A percentile compares a stretch with the other conserved stretches of the same genome.
phyloP scores from a whole-genome alignment of 768 basidiomycete genomes.

The Tricholoma sp. region DNA sequence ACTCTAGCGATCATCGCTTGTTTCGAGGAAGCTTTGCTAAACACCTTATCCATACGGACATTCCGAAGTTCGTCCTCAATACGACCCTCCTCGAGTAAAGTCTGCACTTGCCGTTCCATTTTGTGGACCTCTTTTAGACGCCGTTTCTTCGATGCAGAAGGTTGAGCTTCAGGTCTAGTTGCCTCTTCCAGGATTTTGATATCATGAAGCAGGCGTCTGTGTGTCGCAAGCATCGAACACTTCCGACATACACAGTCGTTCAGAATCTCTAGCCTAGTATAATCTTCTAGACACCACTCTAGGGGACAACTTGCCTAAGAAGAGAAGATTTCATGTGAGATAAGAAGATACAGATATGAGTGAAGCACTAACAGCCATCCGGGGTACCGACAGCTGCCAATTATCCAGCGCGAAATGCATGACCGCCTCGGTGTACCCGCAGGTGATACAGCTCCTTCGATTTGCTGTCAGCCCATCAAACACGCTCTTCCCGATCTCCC shows the following conservation, averaged over 20 bases:
- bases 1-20: slow-evolving; percentile 91
- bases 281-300: slow-evolving; percentile 83
- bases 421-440: slow-evolving; percentile 92
- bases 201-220: slow-evolving; percentile 57
- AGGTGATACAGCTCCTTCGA: slow-evolving; percentile 78
- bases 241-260: slow-evolving; percentile 91
- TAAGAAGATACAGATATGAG: not conserved
- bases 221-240: slow-evolving; percentile 82
- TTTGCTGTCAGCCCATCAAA: slow-evolving; percentile 93
- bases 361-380: slow-evolving; percentile 45
- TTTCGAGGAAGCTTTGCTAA: slow-evolving; percentile 74
- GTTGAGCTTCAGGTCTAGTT: slow-evolving; percentile 32
- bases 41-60: slow-evolving; percentile 71
- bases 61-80: slow-evolving; percentile 84
- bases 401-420: slow-evolving; percentile 89
- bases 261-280: slow-evolving; percentile 83
- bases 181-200: slow-evolving; percentile 50
- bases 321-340: not conserved
- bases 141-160: slow-evolving; percentile 70
- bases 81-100: slow-evolving; percentile 64
- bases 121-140: slow-evolving; percentile 66
- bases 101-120: slow-evolving; percentile 55
- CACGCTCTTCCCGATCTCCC: slow-evolving; percentile 57
- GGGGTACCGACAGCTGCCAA: slow-evolving; percentile 74
- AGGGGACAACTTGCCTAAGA: slow-evolving; percentile 58